Percentiles rank a stretch among this genome's conserved stretches.
phyloP scores from a whole-genome alignment of 2,329 filamentous ascomycete genomes.

The Xylogone sp. region DNA sequence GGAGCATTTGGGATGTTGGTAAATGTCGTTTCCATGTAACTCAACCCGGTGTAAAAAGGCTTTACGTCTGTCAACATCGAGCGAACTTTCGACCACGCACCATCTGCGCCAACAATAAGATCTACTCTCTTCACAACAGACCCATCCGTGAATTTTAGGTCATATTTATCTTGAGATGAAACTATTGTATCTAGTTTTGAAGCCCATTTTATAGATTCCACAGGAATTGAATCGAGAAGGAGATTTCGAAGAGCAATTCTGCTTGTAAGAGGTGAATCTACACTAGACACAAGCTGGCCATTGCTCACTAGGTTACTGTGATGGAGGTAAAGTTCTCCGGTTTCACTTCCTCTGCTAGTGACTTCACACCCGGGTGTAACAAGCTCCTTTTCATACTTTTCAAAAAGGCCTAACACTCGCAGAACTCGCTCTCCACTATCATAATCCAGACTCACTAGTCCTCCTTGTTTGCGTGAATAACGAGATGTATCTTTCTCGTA shows the following conservation, averaged over 20 bases:
- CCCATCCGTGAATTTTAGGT: constrained; percentile 11
- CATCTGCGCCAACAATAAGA: constrained; percentile 36
- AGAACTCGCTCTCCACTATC: background rate
- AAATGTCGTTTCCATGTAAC: constrained; percentile 3
- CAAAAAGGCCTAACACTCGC: background rate
- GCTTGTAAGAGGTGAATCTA: constrained; percentile 34
- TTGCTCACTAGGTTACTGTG: background rate
- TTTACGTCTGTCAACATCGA: constrained; percentile 22
- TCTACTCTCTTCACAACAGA: constrained; percentile 26
- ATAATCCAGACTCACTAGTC: background rate
- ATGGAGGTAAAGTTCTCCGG: background rate
- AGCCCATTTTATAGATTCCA: constrained; percentile 4
- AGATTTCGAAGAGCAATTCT: constrained; percentile 31
- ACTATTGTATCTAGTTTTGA: background rate
- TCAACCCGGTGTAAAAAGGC: constrained; percentile 34
- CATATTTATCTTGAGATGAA: constrained; percentile 5
- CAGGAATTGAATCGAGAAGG: constrained; percentile 29
- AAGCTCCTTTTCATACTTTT: background rate
- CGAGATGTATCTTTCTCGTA: background rate
- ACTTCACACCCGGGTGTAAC: no score
- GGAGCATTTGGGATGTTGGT: background rate
- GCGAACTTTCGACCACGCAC: constrained; percentile 37
- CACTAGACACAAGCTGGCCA: background rate
- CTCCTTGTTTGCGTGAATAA: background rate
- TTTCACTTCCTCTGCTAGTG: background rate